Evolutionary conservation across 805 yeast species (phyloP).

Genomic region (Grigorovia yakushimaensis): DNA sequence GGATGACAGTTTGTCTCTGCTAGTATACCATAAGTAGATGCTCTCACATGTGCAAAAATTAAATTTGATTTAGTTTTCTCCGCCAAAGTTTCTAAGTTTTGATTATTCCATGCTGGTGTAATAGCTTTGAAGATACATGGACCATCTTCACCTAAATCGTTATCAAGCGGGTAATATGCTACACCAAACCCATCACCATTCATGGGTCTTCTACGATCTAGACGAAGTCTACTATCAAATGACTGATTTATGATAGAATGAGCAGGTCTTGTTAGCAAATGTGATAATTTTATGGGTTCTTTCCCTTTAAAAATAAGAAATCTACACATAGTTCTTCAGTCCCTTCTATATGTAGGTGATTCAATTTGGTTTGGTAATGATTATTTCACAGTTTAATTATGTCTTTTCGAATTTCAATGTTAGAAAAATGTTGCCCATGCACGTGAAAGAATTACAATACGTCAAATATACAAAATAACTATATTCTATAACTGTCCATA

Average conservation of each 20-base stretch:
- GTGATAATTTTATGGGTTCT: slow-evolving; percentile 78
- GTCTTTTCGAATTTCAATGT: too few species aligned
- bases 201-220: slow-evolving; percentile 83
- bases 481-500: neutral
- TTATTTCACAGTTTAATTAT: neutral
- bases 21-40: slow-evolving; percentile 89
- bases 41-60: slow-evolving; percentile 93
- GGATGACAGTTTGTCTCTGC: slow-evolving; percentile 98
- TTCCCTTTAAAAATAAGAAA: slow-evolving; percentile 86
- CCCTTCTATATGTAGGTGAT: too few species aligned
- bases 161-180: slow-evolving; percentile 72
- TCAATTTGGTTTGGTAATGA: too few species aligned
- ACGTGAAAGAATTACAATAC: neutral
- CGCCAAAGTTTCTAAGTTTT: slow-evolving; percentile 75
- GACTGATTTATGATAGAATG: slow-evolving; percentile 96
- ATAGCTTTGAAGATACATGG: slow-evolving; percentile 94
- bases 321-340: slow-evolving; percentile 81
- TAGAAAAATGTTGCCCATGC: neutral
- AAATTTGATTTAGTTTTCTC: slow-evolving; percentile 76
- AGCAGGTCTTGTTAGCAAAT: slow-evolving; percentile 85
- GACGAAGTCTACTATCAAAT: slow-evolving; percentile 77
- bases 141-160: slow-evolving; percentile 45
- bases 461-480: too few species aligned
- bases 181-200: slow-evolving; percentile 99
- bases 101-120: slow-evolving; percentile 97